A percentile compares a stretch with the other conserved stretches of the same genome.
Conservation (phyloP, 805 yeast species). For the Yamadazyma ubonensis region DNA sequence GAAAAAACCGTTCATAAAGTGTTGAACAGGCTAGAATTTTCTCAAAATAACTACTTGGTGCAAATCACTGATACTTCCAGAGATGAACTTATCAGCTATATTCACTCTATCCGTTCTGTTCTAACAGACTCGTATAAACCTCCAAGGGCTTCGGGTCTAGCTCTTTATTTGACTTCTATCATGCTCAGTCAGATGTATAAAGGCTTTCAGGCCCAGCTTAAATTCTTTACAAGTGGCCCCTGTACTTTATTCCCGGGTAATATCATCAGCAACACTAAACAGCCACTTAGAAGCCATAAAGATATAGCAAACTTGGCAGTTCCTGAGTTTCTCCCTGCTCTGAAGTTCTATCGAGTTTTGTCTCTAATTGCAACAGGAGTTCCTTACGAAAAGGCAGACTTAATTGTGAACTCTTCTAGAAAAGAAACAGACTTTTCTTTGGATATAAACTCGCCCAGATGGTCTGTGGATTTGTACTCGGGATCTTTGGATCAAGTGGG, state of each 20-base stretch:
- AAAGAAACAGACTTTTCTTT: slow-evolving; percentile 25
- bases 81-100: slow-evolving; percentile 5
- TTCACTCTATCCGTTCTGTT: slow-evolving; percentile 19
- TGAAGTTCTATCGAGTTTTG: slow-evolving; percentile 29
- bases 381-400: slow-evolving; percentile 18
- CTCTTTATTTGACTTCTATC: slow-evolving; percentile 25
- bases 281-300: slow-evolving; percentile 33
- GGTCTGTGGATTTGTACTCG: slow-evolving; percentile 32
- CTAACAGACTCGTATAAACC: slow-evolving; percentile 30
- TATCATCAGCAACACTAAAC: slow-evolving; percentile 18
- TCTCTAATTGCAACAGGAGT: slow-evolving; percentile 31
- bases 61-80: background rate
- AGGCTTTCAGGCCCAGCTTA: slow-evolving; percentile 26
- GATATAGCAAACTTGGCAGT: slow-evolving; percentile 32
- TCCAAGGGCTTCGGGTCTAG: slow-evolving; percentile 35
- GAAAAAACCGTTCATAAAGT: background rate
- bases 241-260: slow-evolving; percentile 38
- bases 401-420: slow-evolving; percentile 15
- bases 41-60: background rate
- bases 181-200: slow-evolving; percentile 22
- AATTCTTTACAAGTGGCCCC: slow-evolving; percentile 39
- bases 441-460: slow-evolving; percentile 19
- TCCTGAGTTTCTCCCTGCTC: slow-evolving; percentile 24
- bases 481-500: slow-evolving; percentile 45
- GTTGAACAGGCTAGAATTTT: slow-evolving; percentile 2